Base-by-base conservation (phyloP, 2,329 filamentous ascomycete genomes). In the Penicillium palitans region DNA sequence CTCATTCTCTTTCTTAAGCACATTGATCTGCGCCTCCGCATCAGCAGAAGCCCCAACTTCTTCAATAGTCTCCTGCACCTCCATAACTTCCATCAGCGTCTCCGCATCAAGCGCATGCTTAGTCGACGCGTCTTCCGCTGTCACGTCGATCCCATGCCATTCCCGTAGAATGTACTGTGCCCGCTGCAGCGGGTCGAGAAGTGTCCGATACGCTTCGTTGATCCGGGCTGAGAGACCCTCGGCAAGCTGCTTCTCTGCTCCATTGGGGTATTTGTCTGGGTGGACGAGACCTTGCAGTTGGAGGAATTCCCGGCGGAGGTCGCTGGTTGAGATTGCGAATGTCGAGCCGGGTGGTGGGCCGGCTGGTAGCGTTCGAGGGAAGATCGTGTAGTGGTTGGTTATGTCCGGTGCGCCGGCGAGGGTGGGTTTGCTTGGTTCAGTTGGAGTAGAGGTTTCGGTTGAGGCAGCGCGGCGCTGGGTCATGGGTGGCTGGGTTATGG, bases 191-290 rank as follows among this genome's bases (percentile, higher is more conserved):
- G 95, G 93, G 66, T 88, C 85, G 50, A 84, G 80, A 0, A 99
- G 84, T 3, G 93, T 96, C 70, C 86, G 88, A 82, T 96, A 98
- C 0, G 95, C 95, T 65, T 92, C 88, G 80, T 98, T 98, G 74
- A 98, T 93, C 27, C 85, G 83, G 8, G 91, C 85, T 10, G 90
- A 95, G n/a, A 87, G 80, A 0, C 87, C 89, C 74, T 96, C 90
- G 21, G 92, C 91, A 48, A 83, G 79, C 41, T 78, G 76, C 67
- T 86, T 86, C 39, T 78, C 70, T 4, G 76, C 63, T 3, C 73
- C 73, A 5, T 70, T 59, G 69, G 67, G 78, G 66, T 77, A 88
- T 81, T 74, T 81, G 70, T 73, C 80, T 41, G 65, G 81, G 63
- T 66, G 84, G 57, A 72, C 78, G 66, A 63, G 69, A 62, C 66